These are phyloP conservation scores for Globisporangium lucens DNA, from an alignment of 352 stramenopile genomes.

Conservation along the genomic window DNA sequence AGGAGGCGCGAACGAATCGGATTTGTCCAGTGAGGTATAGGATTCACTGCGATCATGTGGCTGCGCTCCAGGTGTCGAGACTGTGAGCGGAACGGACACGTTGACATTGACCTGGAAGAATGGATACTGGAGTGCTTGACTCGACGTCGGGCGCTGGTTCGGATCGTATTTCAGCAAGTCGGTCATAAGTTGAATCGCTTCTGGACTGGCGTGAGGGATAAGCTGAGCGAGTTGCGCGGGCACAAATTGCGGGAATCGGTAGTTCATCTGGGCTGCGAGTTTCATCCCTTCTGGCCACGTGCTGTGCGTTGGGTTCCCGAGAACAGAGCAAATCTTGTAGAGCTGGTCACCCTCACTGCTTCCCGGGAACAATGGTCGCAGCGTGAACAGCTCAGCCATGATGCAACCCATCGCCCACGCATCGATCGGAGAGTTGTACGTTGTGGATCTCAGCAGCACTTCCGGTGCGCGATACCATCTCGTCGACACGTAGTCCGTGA, in stretches of 20 bases:
- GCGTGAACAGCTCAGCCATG: slow-evolving; percentile 96
- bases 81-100: slow-evolving; percentile 63
- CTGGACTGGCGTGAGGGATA: slow-evolving; percentile 88
- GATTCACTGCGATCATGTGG: slow-evolving; percentile 43
- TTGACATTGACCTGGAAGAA: slow-evolving; percentile 92
- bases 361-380: slow-evolving; percentile 97
- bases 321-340: slow-evolving; percentile 96
- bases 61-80: slow-evolving; percentile 57
- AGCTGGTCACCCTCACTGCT: slow-evolving; percentile 97
- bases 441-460: slow-evolving; percentile 91
- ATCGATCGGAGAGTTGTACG: slow-evolving; percentile 98
- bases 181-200: slow-evolving; percentile 91
- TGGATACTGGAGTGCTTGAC: slow-evolving; percentile 92
- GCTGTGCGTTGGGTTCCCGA: slow-evolving; percentile 88
- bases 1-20: slow-evolving; percentile 53
- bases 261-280: slow-evolving; percentile 95
- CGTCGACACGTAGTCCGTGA: slow-evolving; percentile 98
- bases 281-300: slow-evolving; percentile 95
- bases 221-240: slow-evolving; percentile 84
- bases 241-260: slow-evolving; percentile 94
- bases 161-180: slow-evolving; percentile 94
- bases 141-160: slow-evolving; percentile 90
- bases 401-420: slow-evolving; percentile 97
- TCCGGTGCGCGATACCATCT: slow-evolving; percentile 98
- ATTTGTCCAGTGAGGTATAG: slow-evolving; percentile 28